Conservation (phyloP, 2,329 filamentous ascomycete species). For the Ophiosphaerella herpotricha region DNA sequence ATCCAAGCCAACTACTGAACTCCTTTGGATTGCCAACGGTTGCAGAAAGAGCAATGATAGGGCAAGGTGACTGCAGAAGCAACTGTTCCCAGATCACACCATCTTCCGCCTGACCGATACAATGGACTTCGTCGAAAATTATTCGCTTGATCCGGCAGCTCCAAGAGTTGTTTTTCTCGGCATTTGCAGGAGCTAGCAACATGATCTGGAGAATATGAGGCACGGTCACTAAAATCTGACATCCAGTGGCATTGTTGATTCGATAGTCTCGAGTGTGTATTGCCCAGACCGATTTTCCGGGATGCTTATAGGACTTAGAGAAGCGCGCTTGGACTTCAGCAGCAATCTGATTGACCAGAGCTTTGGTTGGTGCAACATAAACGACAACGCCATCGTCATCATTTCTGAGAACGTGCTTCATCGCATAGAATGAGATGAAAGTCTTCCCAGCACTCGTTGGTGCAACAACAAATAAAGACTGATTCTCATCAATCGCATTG, state of each 20-base stretch:
- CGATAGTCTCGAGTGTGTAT: slow-evolving; percentile 78
- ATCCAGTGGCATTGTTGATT: slow-evolving; percentile 73
- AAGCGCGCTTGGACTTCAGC: slow-evolving; percentile 78
- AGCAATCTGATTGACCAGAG: slow-evolving; percentile 81
- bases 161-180: slow-evolving; percentile 60
- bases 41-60: slow-evolving; percentile 78
- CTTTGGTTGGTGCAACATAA: slow-evolving; percentile 81
- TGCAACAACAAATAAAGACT: slow-evolving; percentile 75
- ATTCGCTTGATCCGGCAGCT: slow-evolving; percentile 71
- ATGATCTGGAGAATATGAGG: slow-evolving; percentile 81
- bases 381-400: slow-evolving; percentile 73
- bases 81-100: slow-evolving; percentile 80
- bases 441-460: slow-evolving; percentile 82
- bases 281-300: slow-evolving; percentile 70
- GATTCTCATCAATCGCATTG: slow-evolving; percentile 71
- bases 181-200: slow-evolving; percentile 67
- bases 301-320: slow-evolving; percentile 64
- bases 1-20: slow-evolving; percentile 70
- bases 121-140: slow-evolving; percentile 84
- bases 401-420: slow-evolving; percentile 72
- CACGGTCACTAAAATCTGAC: slow-evolving; percentile 77
- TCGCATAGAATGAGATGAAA: slow-evolving; percentile 83
- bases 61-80: slow-evolving; percentile 72
- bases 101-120: slow-evolving; percentile 76
- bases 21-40: slow-evolving; percentile 76